These are phyloP conservation scores for Aspergillus chevalieri DNA, from an alignment of 2,329 filamentous ascomycete species.

Conservation along the genomic window DNA sequence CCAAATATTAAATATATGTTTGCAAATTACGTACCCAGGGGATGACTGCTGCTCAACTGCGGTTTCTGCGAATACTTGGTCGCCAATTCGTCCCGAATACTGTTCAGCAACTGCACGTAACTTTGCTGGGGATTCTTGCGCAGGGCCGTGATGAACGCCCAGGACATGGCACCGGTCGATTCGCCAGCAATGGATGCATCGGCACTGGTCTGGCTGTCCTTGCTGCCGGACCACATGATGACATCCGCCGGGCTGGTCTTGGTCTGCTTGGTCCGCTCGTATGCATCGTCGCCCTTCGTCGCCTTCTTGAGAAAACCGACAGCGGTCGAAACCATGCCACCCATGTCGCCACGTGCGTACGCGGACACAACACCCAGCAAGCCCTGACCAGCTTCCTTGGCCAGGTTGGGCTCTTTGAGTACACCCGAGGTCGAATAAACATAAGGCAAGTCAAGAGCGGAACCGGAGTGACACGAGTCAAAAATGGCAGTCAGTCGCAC, in stretches of 20 bases:
- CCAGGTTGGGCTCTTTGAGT: conserved; percentile 63
- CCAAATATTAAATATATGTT: not conserved
- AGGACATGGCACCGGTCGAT: conserved; percentile 97
- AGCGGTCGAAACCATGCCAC: conserved; percentile 72
- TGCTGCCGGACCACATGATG: conserved; percentile 96
- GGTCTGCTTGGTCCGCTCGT: conserved; percentile 74
- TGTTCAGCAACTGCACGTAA: conserved; percentile 93
- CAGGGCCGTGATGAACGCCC: conserved; percentile 86
- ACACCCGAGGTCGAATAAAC: conserved; percentile 62
- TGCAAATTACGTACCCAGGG: conserved; percentile 63
- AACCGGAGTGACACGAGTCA: conserved; percentile 63
- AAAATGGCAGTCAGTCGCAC: conserved; percentile 70
- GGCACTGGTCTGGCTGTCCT: conserved; percentile 90
- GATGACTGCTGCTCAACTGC: conserved; percentile 92
- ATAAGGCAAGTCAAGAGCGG: conserved; percentile 61
- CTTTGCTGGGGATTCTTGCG: conserved; percentile 93
- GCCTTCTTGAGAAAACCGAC: conserved; percentile 84
- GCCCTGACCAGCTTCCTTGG: conserved; percentile 61
- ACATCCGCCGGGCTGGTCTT: conserved; percentile 94
- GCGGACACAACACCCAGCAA: conserved; percentile 63
- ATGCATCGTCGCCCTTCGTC: conserved; percentile 68
- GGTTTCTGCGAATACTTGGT: conserved; percentile 91
- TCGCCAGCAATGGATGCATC: conserved; percentile 83
- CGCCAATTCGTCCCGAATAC: conserved; percentile 80
- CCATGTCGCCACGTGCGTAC: conserved; percentile 78